Evolutionary conservation across 495 filamentous ascomycete genomes (phyloP), one percentile per base, ranked within the genome.

Genomic region (Xylaria flabelliformis): DNA sequence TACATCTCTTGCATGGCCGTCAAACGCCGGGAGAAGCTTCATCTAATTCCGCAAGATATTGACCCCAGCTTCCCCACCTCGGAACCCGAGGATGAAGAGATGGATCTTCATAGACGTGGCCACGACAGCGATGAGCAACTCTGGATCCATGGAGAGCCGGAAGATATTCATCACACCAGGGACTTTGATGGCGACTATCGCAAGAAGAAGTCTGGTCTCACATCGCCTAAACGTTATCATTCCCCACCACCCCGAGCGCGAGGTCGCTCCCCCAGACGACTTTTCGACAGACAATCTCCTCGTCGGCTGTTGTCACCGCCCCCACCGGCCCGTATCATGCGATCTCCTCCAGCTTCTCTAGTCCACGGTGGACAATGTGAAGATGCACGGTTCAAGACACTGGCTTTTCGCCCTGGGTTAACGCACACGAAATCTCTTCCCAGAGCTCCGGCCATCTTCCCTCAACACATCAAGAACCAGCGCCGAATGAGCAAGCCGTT

Each of bases 31-130:
- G 90, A 90, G 67, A 97, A 94, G 81, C 92, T 93, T 70, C 88
- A 90, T 69, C 75, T 85, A 36, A 92, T 93, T 34, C 94, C 96
- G 53, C 96, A 98, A 74, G 97, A 99, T 74, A 98, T 99, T 72
- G 96, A 99, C 77, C 96, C 96, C 12, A 97, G 93, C 79, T 98
- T 98, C 78, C 96, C 96, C 0, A 94, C 94, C 9, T 97, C 94
- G 1, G 96, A 98, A 73, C 91, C 91, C 0, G 95, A 97, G 73
- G 92, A 96, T 70, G 92, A 92, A 42, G 87, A 94, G 10, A 89
- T 92, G 32, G 84, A 88, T 50, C 81, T 83, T 15, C 83, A 88
- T 58, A 86, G 88, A 12, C 85, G 85, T 50, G 80, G 80, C 15
- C 77, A 80, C 41, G 87, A 88, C 59, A 88, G 86, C 64, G 89